Conservation (phyloP, 352 stramenopile genomes). For the Pythium angustatum region DNA sequence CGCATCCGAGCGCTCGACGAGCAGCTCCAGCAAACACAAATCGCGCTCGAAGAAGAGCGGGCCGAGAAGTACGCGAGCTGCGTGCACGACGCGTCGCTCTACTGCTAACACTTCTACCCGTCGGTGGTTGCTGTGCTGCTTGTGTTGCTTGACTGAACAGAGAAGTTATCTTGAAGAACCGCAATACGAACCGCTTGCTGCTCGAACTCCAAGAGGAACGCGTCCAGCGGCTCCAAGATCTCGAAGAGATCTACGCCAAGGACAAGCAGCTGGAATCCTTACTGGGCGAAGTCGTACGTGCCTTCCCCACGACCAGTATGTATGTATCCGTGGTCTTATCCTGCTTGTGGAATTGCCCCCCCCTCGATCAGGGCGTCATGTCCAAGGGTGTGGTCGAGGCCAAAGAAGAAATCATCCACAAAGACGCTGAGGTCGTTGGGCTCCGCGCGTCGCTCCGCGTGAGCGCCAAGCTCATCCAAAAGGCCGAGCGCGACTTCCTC, state of each 20-base stretch:
- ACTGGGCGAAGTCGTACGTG: slow-evolving; percentile 52
- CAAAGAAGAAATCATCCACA: slow-evolving; percentile 66
- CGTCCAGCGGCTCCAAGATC: slow-evolving; percentile 75
- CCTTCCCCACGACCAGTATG: too few relatives aligned
- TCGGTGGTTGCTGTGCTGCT: too few relatives aligned
- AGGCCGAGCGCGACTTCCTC: slow-evolving; percentile 74
- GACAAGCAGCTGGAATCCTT: slow-evolving; percentile 72
- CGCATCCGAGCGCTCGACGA: slow-evolving; percentile 67
- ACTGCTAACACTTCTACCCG: too few relatives aligned
- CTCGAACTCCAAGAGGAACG: slow-evolving; percentile 74
- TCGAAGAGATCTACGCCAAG: slow-evolving; percentile 81
- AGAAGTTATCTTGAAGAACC: slow-evolving; percentile 73
- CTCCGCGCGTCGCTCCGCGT: slow-evolving; percentile 62
- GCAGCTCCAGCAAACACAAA: slow-evolving; percentile 61
- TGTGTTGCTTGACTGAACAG: slow-evolving; percentile 10
- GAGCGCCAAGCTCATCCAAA: slow-evolving; percentile 75
- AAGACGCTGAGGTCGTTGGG: slow-evolving; percentile 66
- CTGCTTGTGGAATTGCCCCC: too few relatives aligned
- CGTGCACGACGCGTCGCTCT: too few relatives aligned
- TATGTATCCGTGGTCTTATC: too few relatives aligned
- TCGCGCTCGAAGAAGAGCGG: slow-evolving; percentile 66
- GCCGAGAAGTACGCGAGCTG: slow-evolving; percentile 53
- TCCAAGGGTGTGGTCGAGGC: slow-evolving; percentile 43
- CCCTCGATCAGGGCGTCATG: slow-evolving; percentile 50
- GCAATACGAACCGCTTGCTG: slow-evolving; percentile 62